Base-by-base conservation (phyloP, 2,329 filamentous ascomycete species). In the Mycocentrospora acerina region DNA sequence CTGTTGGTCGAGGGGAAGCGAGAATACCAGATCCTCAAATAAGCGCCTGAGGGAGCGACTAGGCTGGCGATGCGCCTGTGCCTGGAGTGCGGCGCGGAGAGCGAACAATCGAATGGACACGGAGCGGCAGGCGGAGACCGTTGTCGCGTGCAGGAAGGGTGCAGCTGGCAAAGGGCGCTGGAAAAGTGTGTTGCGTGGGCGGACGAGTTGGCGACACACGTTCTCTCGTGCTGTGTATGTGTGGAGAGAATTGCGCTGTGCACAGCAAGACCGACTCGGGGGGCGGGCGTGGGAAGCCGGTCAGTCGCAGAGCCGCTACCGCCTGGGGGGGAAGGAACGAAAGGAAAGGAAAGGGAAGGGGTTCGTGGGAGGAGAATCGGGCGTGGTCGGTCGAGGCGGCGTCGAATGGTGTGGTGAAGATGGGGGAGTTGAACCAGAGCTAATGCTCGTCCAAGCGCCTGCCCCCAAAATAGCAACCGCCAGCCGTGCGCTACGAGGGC, bases 11-110 rank as follows among this genome's bases (percentile, higher is more conserved):
- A 44, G 60, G 55, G n/a, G 59, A 53, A 59, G 64, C 57, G 65
- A 69, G 65, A 54, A 69, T 69, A 60, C 66, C 66, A 66, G 66
- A 65, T 69, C 57, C 66, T 67, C 66, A 57, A 57, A 48, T 65
- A 67, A 64, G 64, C 64, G 63, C 64, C 56, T 54, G 57, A 65
- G 57, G 45, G 64, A 68, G 61, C 55, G 64, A 64, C 60, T 59
- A 53, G 58, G 48, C 46, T 44, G 55, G 55, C 60, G 57, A 62
- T 57, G 60, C 60, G 61, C 57, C 56, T 55, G 45, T 39, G 41
- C 46, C 44, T 49, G 57, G 37, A 50, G 42, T 33, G 51, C 47
- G 49, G 57, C 54, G 57, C 43, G 47, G 48, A 44, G 31, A 46
- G 46, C 43, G 41, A 39, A 51, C 45, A 50, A 42, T 48, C 38